Percentiles rank a stretch among this genome's conserved stretches.
Conservation (phyloP, 139 green algal species). For the Auxenochlorella pyrenoidosa region DNA sequence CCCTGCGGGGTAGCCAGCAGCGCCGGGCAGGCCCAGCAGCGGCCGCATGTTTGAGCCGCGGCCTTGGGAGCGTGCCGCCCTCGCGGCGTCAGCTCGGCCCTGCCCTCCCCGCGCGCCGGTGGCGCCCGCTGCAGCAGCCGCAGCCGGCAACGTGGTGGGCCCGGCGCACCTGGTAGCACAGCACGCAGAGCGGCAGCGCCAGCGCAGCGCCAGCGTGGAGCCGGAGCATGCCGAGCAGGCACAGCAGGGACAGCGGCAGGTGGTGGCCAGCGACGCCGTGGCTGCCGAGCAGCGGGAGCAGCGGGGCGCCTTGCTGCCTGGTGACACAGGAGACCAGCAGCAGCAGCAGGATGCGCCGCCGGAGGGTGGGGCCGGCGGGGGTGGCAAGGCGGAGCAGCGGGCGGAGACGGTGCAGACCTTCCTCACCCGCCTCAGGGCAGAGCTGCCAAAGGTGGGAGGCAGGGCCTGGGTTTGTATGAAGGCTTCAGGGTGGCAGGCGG, state of each 20-base stretch:
- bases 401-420: conserved; percentile 39
- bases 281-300: not conserved
- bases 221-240: conserved; percentile 25
- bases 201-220: conserved; percentile 18
- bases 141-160: conserved; percentile 21
- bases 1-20: too few species aligned
- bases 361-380: not conserved
- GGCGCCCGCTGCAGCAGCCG: not conserved
- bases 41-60: not conserved
- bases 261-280: not conserved
- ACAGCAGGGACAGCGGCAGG: conserved; percentile 8
- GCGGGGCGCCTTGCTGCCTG: not conserved
- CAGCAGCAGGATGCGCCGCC: not conserved
- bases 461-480: too few species aligned
- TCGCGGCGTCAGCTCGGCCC: not conserved
- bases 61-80: conserved; percentile 20
- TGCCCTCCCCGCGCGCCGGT: not conserved
- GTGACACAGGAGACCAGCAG: not conserved
- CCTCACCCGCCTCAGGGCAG: conserved; percentile 50
- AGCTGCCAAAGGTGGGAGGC: conserved; percentile 37
- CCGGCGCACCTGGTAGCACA: conserved; percentile 49
- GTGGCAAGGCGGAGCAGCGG: not conserved
- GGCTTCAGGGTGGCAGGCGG: too few species aligned
- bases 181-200: conserved; percentile 39
- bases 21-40: not conserved